A percentile compares a stretch with the other conserved stretches of the same genome.
Evolutionary conservation across 495 filamentous ascomycete genomes (phyloP).

Genomic region (Talaromyces trachyspermus): DNA sequence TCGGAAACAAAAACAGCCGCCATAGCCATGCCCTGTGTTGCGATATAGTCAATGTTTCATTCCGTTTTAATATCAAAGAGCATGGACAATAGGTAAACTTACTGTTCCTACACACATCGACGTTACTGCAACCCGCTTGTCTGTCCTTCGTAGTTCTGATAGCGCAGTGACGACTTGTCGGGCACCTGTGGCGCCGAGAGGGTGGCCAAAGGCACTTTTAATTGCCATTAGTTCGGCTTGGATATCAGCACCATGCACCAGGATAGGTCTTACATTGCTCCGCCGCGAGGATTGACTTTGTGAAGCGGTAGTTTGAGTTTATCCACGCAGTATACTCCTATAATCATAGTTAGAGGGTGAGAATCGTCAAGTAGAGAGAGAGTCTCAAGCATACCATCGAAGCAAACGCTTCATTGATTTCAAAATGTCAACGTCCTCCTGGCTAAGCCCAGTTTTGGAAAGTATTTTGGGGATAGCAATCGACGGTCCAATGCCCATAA

Average conservation of each 20-base stretch:
- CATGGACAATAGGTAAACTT: constrained; percentile 19
- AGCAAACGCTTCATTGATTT: constrained; percentile 95
- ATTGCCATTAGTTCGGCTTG: constrained; percentile 4
- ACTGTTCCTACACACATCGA: constrained; percentile 85
- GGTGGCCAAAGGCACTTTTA: constrained; percentile 65
- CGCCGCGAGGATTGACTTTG: constrained; percentile 87
- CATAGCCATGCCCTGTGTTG: constrained; percentile 49
- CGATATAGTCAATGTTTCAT: too few relatives aligned
- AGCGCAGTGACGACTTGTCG: constrained; percentile 80
- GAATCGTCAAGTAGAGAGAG: background rate
- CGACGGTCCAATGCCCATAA: constrained; percentile 95
- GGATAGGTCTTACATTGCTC: constrained; percentile 50
- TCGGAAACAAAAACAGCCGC: constrained; percentile 48
- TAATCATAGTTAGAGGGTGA: background rate
- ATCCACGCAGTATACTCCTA: constrained; percentile 76
- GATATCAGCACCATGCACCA: background rate
- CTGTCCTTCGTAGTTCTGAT: constrained; percentile 65
- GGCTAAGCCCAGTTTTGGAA: constrained; percentile 63
- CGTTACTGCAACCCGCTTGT: constrained; percentile 74
- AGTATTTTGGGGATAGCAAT: constrained; percentile 92
- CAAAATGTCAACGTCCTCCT: constrained; percentile 81
- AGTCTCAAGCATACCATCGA: constrained; percentile 59
- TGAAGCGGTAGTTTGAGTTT: constrained; percentile 65
- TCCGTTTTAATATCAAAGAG: too few relatives aligned
- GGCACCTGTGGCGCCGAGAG: constrained; percentile 69